Conservation (phyloP, 805 yeast genomes). For the Pichia ethanolica region DNA sequence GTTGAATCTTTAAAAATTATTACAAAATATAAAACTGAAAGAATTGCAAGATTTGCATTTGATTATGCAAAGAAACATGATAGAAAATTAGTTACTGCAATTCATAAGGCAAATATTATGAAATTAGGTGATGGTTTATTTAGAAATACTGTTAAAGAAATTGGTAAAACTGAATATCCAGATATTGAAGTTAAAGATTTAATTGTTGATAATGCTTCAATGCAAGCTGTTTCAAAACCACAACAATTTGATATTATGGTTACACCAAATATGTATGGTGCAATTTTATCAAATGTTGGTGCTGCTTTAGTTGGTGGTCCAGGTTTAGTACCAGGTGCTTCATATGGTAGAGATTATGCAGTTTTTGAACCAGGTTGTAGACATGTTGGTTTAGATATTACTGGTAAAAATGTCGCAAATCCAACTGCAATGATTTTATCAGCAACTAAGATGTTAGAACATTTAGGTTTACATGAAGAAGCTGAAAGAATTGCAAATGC, state of each 20-base stretch:
- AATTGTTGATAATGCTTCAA: constrained; percentile 97
- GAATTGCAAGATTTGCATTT: constrained; percentile 95
- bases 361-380: constrained; percentile 99
- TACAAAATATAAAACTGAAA: constrained; percentile 90
- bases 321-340: constrained; percentile 97
- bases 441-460: constrained; percentile 87
- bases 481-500: constrained; percentile 88
- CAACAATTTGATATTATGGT: constrained; percentile 97
- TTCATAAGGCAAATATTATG: constrained; percentile 99
- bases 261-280: constrained; percentile 97
- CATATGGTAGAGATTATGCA: constrained; percentile 95
- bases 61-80: constrained; percentile 90
- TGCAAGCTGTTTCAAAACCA: constrained; percentile 98
- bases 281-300: constrained; percentile 95
- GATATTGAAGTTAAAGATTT: constrained; percentile 78
- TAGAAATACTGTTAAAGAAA: constrained; percentile 85
- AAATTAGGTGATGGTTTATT: constrained; percentile 97
- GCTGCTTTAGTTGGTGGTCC: constrained; percentile 97
- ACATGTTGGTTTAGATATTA: constrained; percentile 95
- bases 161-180: constrained; percentile 81
- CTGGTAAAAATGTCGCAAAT: constrained; percentile 92
- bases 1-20: constrained; percentile 94
- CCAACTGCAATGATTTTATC: constrained; percentile 97
- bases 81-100: constrained; percentile 90
- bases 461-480: constrained; percentile 76